phyloP scores from a whole-genome alignment of 2,329 filamentous ascomycete species.

The Fusarium pseudoanthophilum region DNA sequence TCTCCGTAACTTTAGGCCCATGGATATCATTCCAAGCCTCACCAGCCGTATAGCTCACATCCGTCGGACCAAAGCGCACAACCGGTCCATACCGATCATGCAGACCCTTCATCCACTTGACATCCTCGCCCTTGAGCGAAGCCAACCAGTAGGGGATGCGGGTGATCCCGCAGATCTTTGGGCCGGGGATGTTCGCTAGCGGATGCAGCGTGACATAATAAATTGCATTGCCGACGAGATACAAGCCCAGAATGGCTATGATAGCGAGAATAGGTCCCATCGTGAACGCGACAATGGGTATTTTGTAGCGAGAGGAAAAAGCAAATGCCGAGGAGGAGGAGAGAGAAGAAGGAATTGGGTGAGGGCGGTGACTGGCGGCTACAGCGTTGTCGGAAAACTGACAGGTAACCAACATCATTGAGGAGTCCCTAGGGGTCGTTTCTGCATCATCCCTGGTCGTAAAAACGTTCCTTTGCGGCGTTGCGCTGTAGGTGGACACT shows the following conservation, averaged over 20 bases:
- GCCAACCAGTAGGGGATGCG: slow-evolving; percentile 19
- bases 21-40: slow-evolving; percentile 22
- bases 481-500: not conserved
- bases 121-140: not conserved
- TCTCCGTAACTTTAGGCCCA: slow-evolving; percentile 13
- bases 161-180: slow-evolving; percentile 11
- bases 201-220: slow-evolving; percentile 18
- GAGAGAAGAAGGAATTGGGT: not conserved
- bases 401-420: not conserved
- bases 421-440: not conserved
- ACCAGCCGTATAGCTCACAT: slow-evolving; percentile 13
- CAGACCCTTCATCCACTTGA: slow-evolving; percentile 8
- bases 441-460: not conserved
- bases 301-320: not conserved
- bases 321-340: not conserved
- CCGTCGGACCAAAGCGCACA: slow-evolving; percentile 20
- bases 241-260: not conserved
- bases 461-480: not conserved
- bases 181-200: slow-evolving; percentile 16
- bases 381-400: not conserved
- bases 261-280: not conserved
- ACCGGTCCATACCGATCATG: slow-evolving; percentile 23
- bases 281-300: not conserved
- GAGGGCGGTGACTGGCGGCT: not conserved
- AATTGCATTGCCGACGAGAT: not conserved